These are phyloP conservation scores for Didymosphaeria variabile DNA, from an alignment of 2,329 filamentous ascomycete genomes.

Conservation along the genomic window DNA sequence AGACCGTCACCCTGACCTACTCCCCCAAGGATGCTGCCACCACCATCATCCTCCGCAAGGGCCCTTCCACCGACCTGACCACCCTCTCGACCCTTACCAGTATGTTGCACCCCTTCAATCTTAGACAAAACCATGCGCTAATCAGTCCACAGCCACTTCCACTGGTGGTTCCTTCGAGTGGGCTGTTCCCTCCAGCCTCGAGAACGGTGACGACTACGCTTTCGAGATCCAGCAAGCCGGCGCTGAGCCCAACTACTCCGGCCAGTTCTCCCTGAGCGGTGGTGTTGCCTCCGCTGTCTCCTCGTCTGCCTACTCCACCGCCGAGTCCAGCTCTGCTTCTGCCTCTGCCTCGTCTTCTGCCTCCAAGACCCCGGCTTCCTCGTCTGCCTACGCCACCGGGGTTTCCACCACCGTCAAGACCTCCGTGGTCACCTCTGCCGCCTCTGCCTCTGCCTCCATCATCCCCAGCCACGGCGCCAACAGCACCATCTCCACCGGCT, in stretches of 20 bases:
- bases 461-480: conserved; percentile 39
- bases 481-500: conserved; percentile 39
- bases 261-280: conserved; percentile 55
- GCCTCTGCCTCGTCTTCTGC: conserved; percentile 31
- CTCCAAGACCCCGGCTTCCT: conserved; percentile 16
- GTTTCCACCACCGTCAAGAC: conserved; percentile 5
- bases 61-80: conserved; percentile 58
- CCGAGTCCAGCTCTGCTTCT: conserved; percentile 38
- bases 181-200: conserved; percentile 57
- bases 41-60: conserved; percentile 66
- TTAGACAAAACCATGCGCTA: conserved; percentile 12
- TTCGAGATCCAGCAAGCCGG: conserved; percentile 65
- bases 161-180: conserved; percentile 60
- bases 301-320: conserved; percentile 30
- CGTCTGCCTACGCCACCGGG: conserved; percentile 15
- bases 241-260: conserved; percentile 64
- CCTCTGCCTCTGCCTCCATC: conserved; percentile 34
- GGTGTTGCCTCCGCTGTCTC: conserved; percentile 31
- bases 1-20: conserved; percentile 61
- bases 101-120: conserved; percentile 40
- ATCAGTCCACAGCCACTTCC: conserved; percentile 47
- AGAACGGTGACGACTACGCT: conserved; percentile 62
- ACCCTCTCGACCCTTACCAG: conserved; percentile 61
- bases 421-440: conserved; percentile 17
- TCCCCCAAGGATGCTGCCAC: conserved; percentile 57